phyloP scores from a whole-genome alignment of 306 rosid species.

The Cicer cuneatum region DNA sequence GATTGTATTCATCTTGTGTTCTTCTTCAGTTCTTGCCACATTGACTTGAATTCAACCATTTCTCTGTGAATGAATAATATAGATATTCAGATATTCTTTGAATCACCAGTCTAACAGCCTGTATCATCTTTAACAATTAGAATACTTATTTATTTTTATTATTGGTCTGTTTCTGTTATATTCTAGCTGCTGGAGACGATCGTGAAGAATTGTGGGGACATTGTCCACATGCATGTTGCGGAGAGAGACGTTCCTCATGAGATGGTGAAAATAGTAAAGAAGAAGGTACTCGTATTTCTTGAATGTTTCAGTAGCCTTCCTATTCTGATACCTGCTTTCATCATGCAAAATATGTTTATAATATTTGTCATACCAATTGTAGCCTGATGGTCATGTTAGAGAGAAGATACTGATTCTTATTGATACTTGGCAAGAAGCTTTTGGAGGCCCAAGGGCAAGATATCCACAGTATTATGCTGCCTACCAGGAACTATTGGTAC shows the following conservation, averaged over 20 bases:
- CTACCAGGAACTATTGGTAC: slow-evolving; percentile 91
- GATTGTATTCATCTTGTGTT: not conserved
- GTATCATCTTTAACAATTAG: slow-evolving; percentile 11
- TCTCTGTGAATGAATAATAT: not conserved
- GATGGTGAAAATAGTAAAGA: slow-evolving; percentile 89
- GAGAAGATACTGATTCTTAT: slow-evolving; percentile 88
- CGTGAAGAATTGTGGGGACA: slow-evolving; percentile 95
- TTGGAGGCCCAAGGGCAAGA: slow-evolving; percentile 97
- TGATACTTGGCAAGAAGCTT: slow-evolving; percentile 99
- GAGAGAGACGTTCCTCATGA: slow-evolving; percentile 94
- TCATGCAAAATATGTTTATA: slow-evolving; percentile 42
- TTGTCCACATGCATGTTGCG: slow-evolving; percentile 97
- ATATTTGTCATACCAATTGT: slow-evolving; percentile 55
- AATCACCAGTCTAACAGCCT: not conserved
- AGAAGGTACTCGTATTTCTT: slow-evolving; percentile 67
- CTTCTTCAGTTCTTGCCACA: not conserved
- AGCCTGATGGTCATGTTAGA: slow-evolving; percentile 87
- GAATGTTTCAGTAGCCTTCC: slow-evolving; percentile 36
- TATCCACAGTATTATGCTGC: slow-evolving; percentile 94
- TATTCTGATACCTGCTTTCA: slow-evolving; percentile 41
- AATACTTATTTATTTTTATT: slow-evolving; percentile 50
- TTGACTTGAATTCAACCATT: not conserved
- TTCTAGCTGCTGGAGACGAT: slow-evolving; percentile 93
- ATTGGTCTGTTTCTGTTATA: slow-evolving; percentile 55
- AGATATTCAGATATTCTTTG: not conserved